Base-by-base conservation (phyloP, 345 rosid species). In the Pugionium dolabratum region DNA sequence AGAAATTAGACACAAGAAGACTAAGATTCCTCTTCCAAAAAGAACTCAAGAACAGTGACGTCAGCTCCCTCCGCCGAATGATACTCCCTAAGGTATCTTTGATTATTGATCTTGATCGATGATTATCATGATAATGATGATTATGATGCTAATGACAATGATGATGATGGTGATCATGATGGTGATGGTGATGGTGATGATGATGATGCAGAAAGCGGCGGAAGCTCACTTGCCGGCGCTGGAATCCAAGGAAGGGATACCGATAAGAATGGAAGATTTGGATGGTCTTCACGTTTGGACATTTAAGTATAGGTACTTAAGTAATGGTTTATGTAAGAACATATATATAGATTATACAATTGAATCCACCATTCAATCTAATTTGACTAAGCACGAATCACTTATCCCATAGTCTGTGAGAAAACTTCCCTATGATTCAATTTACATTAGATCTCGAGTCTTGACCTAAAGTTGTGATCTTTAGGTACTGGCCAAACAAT, bases 401-500 rank as follows among this genome's bases (percentile, higher is more conserved):
- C 37, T 42, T 2, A 45, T 60, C 36, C 27, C 33, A 28, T 28
- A 49, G 55, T 62, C 18, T 18, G 18, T 18, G 18, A 18, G 18
- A 18, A 18, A 18, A 18, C 0, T 18, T 18, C 18, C 0, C 18
- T 18, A 18, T 18, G 18, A 18, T 18, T 18, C 18, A 18, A 18
- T 18, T 18, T 18, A 18, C 18, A 18, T 36, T 41, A 9, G 45
- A 41, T 41, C 45, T 9, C 33, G 49, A 71, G 52, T 54, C 6
- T 42, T 47, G 37, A 28, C 9, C 55, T 71, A 57, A 58, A 43
- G 40, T 62, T 54, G 7, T 74, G 25, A 57, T 78, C 36, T 50
- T 18, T 86, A 95, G 99, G 86, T 95, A 84, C 75, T 91, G 99
- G 97, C 99, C 99, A 18, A 91, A 91, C 61, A 95, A 95, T 87